Evolutionary conservation across 306 rosid species (phyloP).

Genomic region (Canavalia ensiformis): DNA sequence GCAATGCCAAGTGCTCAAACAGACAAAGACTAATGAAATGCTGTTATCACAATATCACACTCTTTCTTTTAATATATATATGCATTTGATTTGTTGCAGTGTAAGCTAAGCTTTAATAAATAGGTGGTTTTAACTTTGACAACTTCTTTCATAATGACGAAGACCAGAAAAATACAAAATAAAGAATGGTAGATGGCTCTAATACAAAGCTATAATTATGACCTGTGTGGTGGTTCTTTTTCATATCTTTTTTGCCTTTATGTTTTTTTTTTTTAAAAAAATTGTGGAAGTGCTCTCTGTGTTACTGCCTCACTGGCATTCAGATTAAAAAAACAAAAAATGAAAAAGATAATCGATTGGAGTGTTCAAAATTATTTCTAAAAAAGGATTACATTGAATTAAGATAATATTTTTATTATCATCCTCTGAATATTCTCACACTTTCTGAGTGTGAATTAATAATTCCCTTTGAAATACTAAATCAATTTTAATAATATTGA

Average conservation of each 20-base stretch:
- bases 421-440: neutral
- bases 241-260: neutral
- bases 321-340: neutral
- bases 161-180: slow-evolving; percentile 17
- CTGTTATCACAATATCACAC: slow-evolving; percentile 2
- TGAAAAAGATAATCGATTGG: neutral
- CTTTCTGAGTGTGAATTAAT: neutral
- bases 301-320: slow-evolving; percentile 10
- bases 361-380: slow-evolving; percentile 1
- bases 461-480: neutral
- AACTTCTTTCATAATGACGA: slow-evolving; percentile 35
- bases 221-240: slow-evolving; percentile 32
- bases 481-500: neutral
- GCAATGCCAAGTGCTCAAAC: slow-evolving; percentile 5
- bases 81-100: slow-evolving; percentile 50
- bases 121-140: slow-evolving; percentile 40
- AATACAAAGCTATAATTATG: slow-evolving; percentile 41
- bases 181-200: slow-evolving; percentile 34
- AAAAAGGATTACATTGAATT: neutral
- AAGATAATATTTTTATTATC: neutral
- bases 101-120: slow-evolving; percentile 52
- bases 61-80: neutral
- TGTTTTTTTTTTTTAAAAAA: neutral
- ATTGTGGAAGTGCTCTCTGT: slow-evolving; percentile 5
- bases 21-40: slow-evolving; percentile 20